Conservation (phyloP, 306 rosid genomes). For the Carpinus viminea region DNA sequence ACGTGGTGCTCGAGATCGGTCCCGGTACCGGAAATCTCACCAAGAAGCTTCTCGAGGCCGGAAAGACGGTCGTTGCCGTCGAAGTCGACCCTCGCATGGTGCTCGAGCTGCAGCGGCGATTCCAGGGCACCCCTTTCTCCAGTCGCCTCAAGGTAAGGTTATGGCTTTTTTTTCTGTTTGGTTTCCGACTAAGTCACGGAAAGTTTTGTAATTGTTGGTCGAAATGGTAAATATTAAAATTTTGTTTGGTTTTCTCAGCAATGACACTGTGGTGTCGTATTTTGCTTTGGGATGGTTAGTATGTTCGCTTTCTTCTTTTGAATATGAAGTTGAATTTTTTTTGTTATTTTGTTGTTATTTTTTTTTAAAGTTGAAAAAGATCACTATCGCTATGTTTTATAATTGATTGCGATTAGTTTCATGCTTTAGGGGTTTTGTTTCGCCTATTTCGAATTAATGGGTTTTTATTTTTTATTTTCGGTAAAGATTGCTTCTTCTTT, state of each 20-base stretch:
- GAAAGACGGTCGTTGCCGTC: constrained; percentile 75
- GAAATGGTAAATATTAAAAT: too few species aligned
- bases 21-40: constrained; percentile 69
- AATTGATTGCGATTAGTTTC: background rate
- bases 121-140: constrained; percentile 72
- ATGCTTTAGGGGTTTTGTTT: background rate
- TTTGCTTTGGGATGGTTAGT: too few species aligned
- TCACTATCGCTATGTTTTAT: background rate
- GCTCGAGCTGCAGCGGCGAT: constrained; percentile 74
- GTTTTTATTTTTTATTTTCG: background rate
- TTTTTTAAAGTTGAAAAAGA: background rate
- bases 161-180: background rate
- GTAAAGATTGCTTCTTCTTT: background rate
- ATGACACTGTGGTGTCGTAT: too few species aligned
- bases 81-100: constrained; percentile 96
- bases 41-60: constrained; percentile 63
- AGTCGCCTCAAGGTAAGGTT: constrained; percentile 58
- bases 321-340: too few species aligned
- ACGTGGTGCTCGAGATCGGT: constrained; percentile 56
- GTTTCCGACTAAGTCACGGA: background rate
- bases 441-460: background rate
- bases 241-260: too few species aligned
- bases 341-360: too few species aligned
- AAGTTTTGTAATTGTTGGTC: too few species aligned
- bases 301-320: too few species aligned